Conservation (phyloP, 257 asterid genomes). For the Solanum pennellii region DNA sequence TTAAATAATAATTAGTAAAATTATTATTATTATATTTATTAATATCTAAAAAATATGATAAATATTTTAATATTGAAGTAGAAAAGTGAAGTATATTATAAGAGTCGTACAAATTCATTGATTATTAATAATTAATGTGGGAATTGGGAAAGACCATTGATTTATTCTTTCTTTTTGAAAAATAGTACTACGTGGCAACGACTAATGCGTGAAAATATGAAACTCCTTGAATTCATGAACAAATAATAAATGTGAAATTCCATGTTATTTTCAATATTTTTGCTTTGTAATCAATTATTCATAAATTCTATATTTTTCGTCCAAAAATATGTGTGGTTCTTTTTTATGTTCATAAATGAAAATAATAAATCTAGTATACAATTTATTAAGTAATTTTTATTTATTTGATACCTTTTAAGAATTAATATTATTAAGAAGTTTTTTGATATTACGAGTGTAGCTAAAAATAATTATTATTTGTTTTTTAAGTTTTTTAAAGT, state of each 20-base stretch:
- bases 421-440: too few species aligned
- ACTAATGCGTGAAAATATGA: neutral
- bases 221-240: neutral
- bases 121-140: neutral
- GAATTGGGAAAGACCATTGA: neutral
- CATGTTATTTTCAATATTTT: neutral
- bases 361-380: neutral
- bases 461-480: too few species aligned
- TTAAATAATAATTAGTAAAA: neutral
- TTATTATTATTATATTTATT: neutral
- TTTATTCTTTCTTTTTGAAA: neutral
- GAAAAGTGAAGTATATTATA: neutral
- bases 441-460: neutral
- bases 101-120: neutral
- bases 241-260: neutral
- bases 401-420: too few species aligned
- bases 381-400: too few species aligned
- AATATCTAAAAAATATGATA: rapidly evolving
- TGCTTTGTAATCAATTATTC: neutral
- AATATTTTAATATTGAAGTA: neutral
- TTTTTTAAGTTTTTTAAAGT: neutral
- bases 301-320: neutral
- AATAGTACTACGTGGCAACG: neutral
- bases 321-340: too few species aligned
- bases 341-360: too few species aligned